phyloP scores from a whole-genome alignment of 345 rosid genomes.

The Turritis glabra region DNA sequence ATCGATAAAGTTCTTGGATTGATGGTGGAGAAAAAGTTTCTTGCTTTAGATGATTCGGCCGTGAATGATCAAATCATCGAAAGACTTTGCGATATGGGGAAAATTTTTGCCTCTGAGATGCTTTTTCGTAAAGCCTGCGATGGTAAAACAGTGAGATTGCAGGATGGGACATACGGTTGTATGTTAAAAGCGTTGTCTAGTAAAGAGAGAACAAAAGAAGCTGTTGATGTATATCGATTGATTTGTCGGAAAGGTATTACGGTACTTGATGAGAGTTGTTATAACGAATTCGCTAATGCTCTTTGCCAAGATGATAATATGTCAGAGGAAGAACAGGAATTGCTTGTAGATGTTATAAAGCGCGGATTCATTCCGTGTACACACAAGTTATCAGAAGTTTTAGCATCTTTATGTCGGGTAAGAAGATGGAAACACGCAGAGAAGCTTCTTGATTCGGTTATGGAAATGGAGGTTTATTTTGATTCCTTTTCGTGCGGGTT shows the following conservation, averaged over 20 bases:
- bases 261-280: conserved; percentile 45
- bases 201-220: conserved; percentile 55
- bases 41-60: conserved; percentile 10
- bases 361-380: conserved; percentile 51
- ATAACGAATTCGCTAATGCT: conserved; percentile 48
- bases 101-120: conserved; percentile 57
- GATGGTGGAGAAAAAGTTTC: conserved; percentile 50
- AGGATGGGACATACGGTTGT: conserved; percentile 51
- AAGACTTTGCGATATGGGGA: conserved; percentile 62
- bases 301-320: conserved; percentile 50
- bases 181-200: conserved; percentile 51
- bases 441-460: conserved; percentile 49
- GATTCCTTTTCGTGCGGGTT: conserved; percentile 50
- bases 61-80: conserved; percentile 45
- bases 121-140: conserved; percentile 51
- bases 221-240: conserved; percentile 41
- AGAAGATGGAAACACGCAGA: conserved; percentile 57
- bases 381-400: conserved; percentile 44
- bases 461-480: conserved; percentile 52
- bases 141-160: conserved; percentile 37
- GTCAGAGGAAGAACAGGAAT: conserved; percentile 37
- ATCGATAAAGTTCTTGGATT: conserved; percentile 44
- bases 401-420: conserved; percentile 47
- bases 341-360: conserved; percentile 50
- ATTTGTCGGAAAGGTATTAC: conserved; percentile 40